These are phyloP conservation scores for Blastocystis sp. DNA, from an alignment of 352 stramenopile genomes.

Conservation along the genomic window DNA sequence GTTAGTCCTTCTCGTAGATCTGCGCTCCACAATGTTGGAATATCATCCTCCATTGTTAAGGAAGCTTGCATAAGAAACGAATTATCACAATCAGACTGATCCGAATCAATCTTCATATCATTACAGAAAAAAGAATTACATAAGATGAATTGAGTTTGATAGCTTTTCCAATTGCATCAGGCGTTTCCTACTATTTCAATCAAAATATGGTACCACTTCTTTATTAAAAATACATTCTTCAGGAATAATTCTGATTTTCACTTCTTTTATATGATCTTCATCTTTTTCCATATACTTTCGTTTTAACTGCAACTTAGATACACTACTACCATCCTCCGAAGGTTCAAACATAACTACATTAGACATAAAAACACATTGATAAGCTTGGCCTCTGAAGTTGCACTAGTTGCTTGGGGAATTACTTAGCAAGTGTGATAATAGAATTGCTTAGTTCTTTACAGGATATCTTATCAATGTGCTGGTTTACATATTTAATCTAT, in stretches of 20 bases:
- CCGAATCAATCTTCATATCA: not conserved
- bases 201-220: not conserved
- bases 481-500: too few species aligned
- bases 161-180: not conserved
- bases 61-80: not conserved
- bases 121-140: not conserved
- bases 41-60: not conserved
- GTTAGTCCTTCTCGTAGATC: slow-evolving; percentile 10
- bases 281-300: too few species aligned
- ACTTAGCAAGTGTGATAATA: too few species aligned
- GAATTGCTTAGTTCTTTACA: too few species aligned
- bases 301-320: too few species aligned
- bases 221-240: slow-evolving; percentile 9
- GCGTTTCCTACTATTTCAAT: not conserved
- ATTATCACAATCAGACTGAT: not conserved
- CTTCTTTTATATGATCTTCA: not conserved
- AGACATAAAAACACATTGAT: too few species aligned
- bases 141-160: not conserved
- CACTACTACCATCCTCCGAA: too few species aligned
- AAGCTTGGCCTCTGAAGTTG: too few species aligned
- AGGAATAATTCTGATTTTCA: not conserved
- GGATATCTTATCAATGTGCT: too few species aligned
- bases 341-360: too few species aligned
- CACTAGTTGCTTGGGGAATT: too few species aligned
- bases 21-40: not conserved